Evolutionary conservation across 75 land plant genomes (phyloP).

Genomic region (Selaginella moellendorffii): DNA sequence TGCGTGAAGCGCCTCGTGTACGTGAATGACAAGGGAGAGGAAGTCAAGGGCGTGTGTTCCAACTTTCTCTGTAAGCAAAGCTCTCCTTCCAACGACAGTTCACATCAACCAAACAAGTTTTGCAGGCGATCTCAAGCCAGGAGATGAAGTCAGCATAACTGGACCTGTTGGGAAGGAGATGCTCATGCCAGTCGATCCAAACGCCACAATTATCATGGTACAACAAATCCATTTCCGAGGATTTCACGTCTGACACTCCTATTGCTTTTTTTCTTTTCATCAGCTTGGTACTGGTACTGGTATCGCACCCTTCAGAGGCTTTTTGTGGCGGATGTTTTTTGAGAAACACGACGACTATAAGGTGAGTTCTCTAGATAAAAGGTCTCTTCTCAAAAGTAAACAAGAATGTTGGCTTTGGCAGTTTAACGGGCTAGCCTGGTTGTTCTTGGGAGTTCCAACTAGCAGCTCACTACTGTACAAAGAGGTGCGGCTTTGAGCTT

Average conservation of each 20-base stretch:
- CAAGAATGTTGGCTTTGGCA: conserved; percentile 26
- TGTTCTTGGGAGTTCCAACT: conserved; percentile 96
- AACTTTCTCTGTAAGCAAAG: conserved; percentile 93
- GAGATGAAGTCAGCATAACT: conserved; percentile 69
- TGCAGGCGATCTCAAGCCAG: conserved; percentile 94
- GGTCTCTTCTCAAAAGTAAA: too few relatives aligned
- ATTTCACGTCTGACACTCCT: too few relatives aligned
- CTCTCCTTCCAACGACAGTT: too few relatives aligned
- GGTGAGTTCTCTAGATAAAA: conserved; percentile 22
- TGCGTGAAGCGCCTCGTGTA: conserved; percentile 94
- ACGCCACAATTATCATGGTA: conserved; percentile 91
- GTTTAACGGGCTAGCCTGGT: conserved; percentile 98
- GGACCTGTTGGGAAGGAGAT: conserved; percentile 99
- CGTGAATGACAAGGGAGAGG: conserved; percentile 80
- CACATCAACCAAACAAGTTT: too few relatives aligned
- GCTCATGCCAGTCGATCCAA: conserved; percentile 94
- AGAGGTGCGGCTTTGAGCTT: conserved; percentile 34
- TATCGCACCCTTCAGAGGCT: conserved; percentile 90
- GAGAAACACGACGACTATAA: conserved; percentile 88
- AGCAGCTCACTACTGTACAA: conserved; percentile 80
- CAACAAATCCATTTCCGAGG: too few relatives aligned
- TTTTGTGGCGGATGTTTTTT: conserved; percentile 96
- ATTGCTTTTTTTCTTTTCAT: neutral
- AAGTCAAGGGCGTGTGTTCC: conserved; percentile 96
- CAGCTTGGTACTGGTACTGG: conserved; percentile 99